A percentile compares a stretch with the other conserved stretches of the same genome.
Evolutionary conservation across 257 asterid species (phyloP).

Genomic region (Plantago ovata): DNA sequence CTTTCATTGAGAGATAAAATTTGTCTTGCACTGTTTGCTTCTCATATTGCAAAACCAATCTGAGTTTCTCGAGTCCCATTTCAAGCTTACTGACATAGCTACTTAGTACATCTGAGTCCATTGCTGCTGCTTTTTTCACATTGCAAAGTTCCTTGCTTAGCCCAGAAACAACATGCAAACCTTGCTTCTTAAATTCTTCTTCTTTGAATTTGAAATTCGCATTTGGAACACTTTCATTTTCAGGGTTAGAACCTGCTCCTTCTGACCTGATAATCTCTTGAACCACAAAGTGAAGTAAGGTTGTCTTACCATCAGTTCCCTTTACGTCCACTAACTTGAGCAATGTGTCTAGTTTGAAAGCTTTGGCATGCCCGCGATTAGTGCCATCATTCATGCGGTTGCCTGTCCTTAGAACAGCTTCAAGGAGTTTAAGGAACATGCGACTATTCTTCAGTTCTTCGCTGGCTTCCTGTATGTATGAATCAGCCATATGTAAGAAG

Average conservation of each 20-base stretch:
- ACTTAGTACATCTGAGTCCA: conserved; percentile 92
- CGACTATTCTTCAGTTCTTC: conserved; percentile 87
- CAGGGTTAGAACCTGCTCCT: conserved; percentile 42
- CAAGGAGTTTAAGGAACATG: conserved; percentile 85
- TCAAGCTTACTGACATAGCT: conserved; percentile 86
- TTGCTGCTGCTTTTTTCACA: conserved; percentile 82
- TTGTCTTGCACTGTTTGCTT: conserved; percentile 48
- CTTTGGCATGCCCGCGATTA: conserved; percentile 83
- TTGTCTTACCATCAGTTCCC: conserved; percentile 94
- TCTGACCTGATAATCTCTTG: conserved; percentile 92
- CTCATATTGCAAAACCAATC: conserved; percentile 50
- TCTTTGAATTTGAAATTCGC: conserved; percentile 36
- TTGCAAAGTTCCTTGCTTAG: conserved; percentile 72
- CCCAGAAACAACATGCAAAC: conserved; percentile 74
- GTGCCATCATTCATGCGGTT: conserved; percentile 96
- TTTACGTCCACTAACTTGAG: conserved; percentile 79
- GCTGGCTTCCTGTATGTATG: conserved; percentile 71
- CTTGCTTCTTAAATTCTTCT: conserved; percentile 78
- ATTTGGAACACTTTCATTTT: conserved; percentile 26
- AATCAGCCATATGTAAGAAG: conserved; percentile 12
- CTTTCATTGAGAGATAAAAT: conserved; percentile 68
- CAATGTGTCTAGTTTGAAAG: conserved; percentile 87
- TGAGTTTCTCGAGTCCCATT: conserved; percentile 74
- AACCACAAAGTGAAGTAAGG: conserved; percentile 93
- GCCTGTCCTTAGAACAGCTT: conserved; percentile 91